Evolutionary conservation across 2,329 filamentous ascomycete species (phyloP), one percentile per base, ranked within the genome.

Genomic region (Sporothrix humicola): DNA sequence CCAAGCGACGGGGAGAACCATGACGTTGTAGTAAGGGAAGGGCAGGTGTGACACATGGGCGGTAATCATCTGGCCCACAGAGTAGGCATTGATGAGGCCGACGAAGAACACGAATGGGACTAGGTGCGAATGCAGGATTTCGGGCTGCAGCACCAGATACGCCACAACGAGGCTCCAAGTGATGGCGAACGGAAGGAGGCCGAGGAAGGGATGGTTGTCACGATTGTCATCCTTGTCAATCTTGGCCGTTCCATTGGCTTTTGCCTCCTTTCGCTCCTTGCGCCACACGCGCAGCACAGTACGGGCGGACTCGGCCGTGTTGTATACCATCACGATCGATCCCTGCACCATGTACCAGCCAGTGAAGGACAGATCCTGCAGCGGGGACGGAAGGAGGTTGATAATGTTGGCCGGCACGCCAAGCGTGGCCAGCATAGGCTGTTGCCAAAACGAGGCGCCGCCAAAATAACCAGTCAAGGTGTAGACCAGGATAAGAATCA

Each of bases 321-420:
- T 98, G 84, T 93, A 91, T 73, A 95, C 89, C 61, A 98, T 87
- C 70, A 99, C 90, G 71, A 96, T 75, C 17, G 87, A 86, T 78
- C 95, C 96, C 81, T 97, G 96, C 5, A 94, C 87, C 86, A 98
- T 91, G 83, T 95, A 97, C 92, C 93, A 97, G 78, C 97, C 91
- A 73, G 92, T 96, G 84, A 97, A 98, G 75, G 92, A 91, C 78
- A 97, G 85, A 71, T 93, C 85, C 83, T 96, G 97, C 72, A 97
- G 72, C 46, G 83, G 77, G n/a, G 88, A 82, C 0, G 95, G 94
- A 71, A 97, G 72, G 42, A 82, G 77, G 20, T 88, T 82, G 0
- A 94, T 93, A 50, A 98, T 87, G 77, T 89, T 87, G 23, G 84
- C 81, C 0, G 91, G 86, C n/a, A 97, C 81, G 37, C 92, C 92